Conservation (phyloP, 768 basidiomycete genomes). For the Leccinum longicurvipes region DNA sequence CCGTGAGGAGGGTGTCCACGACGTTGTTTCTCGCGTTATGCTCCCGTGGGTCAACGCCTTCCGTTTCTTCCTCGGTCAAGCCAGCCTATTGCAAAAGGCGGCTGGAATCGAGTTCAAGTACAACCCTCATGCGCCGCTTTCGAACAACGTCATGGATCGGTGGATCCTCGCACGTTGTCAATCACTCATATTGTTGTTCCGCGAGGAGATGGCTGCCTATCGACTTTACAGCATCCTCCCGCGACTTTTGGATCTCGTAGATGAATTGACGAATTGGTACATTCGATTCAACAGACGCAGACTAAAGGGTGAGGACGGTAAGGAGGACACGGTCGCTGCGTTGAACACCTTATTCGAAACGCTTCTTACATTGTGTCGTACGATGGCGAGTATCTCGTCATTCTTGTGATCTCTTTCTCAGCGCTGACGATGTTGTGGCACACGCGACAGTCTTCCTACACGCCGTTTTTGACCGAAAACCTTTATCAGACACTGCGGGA, state of each 20-base stretch:
- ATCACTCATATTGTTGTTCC: slow-evolving; percentile 88
- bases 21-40: slow-evolving; percentile 94
- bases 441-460: slow-evolving; percentile 81
- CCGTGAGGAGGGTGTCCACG: slow-evolving; percentile 96
- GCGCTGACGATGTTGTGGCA: background rate
- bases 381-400: slow-evolving; percentile 66
- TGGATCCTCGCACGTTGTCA: slow-evolving; percentile 99
- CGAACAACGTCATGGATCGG: slow-evolving; percentile 94
- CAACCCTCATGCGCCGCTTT: slow-evolving; percentile 78
- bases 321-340: slow-evolving; percentile 81
- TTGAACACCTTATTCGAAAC: slow-evolving; percentile 96
- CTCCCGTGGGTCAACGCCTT: slow-evolving; percentile 98
- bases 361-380: slow-evolving; percentile 88
- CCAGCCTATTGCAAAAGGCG: slow-evolving; percentile 79
- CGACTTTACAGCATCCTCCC: slow-evolving; percentile 97
- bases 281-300: slow-evolving; percentile 97
- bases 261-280: slow-evolving; percentile 99
- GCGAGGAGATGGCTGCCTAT: slow-evolving; percentile 95
- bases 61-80: slow-evolving; percentile 98
- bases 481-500: slow-evolving; percentile 85
- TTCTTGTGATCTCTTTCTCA: background rate
- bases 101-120: slow-evolving; percentile 78
- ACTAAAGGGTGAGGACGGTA: slow-evolving; percentile 91
- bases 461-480: slow-evolving; percentile 96
- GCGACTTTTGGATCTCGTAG: slow-evolving; percentile 85